These are phyloP conservation scores for Furcasterigmium furcatum DNA, from an alignment of 2,329 filamentous ascomycete genomes.

Conservation along the genomic window DNA sequence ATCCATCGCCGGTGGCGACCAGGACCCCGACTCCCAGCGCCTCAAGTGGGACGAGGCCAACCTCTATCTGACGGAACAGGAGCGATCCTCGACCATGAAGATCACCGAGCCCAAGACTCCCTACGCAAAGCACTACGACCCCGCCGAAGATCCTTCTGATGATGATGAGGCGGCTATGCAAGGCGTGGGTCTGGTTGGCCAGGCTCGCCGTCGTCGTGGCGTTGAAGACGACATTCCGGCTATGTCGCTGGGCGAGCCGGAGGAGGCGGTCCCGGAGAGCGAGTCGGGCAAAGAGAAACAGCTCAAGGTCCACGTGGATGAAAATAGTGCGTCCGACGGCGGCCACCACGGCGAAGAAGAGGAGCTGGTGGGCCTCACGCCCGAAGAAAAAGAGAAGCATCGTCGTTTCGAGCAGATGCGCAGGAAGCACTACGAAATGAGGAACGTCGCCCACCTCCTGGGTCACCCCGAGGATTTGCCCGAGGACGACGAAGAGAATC, in stretches of 20 bases:
- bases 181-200: constrained; percentile 60
- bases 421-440: constrained; percentile 99
- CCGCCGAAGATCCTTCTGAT: constrained; percentile 80
- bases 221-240: constrained; percentile 78
- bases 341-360: constrained; percentile 58
- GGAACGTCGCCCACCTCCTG: constrained; percentile 82
- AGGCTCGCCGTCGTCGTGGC: constrained; percentile 15
- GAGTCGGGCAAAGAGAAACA: constrained; percentile 25
- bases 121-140: constrained; percentile 89
- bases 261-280: constrained; percentile 61
- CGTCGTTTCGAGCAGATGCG: constrained; percentile 84
- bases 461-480: constrained; percentile 69
- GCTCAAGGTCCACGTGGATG: constrained; percentile 68
- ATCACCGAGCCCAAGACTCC: constrained; percentile 98
- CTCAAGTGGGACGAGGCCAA: constrained; percentile 99
- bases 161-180: constrained; percentile 62
- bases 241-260: constrained; percentile 87
- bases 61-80: constrained; percentile 93
- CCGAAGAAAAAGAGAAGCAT: constrained; percentile 88
- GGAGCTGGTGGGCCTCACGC: constrained; percentile 48
- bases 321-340: constrained; percentile 43
- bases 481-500: constrained; percentile 46
- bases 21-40: constrained; percentile 59
- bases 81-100: constrained; percentile 96
- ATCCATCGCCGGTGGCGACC: constrained; percentile 39